Conservation (phyloP, 495 filamentous ascomycete genomes). For the Tuber magnatum region DNA sequence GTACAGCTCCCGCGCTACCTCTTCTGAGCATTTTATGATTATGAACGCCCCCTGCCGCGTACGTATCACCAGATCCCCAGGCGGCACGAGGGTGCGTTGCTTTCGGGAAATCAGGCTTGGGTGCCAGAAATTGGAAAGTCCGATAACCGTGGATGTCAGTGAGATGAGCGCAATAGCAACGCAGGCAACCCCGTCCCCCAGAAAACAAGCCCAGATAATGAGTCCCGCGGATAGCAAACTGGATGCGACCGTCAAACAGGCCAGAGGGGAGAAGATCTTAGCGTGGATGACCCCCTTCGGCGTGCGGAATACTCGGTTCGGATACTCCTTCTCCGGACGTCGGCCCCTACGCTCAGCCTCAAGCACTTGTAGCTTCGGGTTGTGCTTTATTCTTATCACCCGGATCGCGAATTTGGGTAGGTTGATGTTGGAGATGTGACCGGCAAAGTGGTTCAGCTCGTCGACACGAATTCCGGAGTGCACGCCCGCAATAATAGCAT, state of each 20-base stretch:
- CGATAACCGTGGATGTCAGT: constrained; percentile 48
- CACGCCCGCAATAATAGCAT: constrained; percentile 53
- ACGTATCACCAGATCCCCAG: constrained; percentile 55
- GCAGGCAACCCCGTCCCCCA: constrained; percentile 53
- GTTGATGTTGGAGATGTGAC: constrained; percentile 52
- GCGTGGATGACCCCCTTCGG: constrained; percentile 6
- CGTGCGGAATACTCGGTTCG: constrained; percentile 6
- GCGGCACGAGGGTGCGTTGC: constrained; percentile 48
- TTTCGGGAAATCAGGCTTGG: constrained; percentile 49
- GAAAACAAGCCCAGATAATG: constrained; percentile 44
- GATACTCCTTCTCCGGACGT: background rate
- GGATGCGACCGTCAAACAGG: constrained; percentile 49
- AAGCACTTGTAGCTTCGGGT: constrained; percentile 19
- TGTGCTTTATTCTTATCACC: constrained; percentile 48
- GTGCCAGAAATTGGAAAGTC: constrained; percentile 52
- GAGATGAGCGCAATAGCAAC: constrained; percentile 47
- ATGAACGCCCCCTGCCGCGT: constrained; percentile 53
- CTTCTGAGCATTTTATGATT: constrained; percentile 55
- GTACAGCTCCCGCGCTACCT: constrained; percentile 60
- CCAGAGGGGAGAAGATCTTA: constrained; percentile 10
- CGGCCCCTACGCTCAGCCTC: background rate
- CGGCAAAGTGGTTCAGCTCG: constrained; percentile 53
- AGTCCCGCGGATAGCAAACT: constrained; percentile 46
- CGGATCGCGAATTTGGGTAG: constrained; percentile 46
- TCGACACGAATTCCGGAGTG: constrained; percentile 46